phyloP scores from a whole-genome alignment of 306 rosid genomes.

The Acacia crassicarpa region DNA sequence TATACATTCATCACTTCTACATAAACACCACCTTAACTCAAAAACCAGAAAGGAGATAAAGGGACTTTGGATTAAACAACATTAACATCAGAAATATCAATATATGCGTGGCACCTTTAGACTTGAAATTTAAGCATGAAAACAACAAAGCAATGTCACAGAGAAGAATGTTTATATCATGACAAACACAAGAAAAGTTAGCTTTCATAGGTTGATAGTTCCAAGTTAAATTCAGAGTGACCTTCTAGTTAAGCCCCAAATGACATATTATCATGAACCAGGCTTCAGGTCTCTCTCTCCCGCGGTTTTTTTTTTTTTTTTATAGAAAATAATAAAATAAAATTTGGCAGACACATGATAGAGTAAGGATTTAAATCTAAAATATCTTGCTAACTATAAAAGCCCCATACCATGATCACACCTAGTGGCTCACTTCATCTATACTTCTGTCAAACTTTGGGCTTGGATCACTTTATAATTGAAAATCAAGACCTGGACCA shows the following conservation, averaged over 20 bases:
- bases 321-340: not conserved
- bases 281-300: not conserved
- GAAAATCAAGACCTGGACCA: not conserved
- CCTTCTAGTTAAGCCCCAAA: not conserved
- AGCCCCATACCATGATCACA: not conserved
- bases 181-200: not conserved
- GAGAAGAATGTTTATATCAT: not conserved
- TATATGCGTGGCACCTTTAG: conserved; percentile 3
- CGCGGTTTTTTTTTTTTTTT: not conserved
- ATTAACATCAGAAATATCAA: conserved; percentile 16
- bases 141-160: not conserved
- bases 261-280: not conserved
- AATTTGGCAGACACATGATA: not conserved
- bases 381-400: not conserved
- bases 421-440: not conserved
- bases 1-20: not conserved
- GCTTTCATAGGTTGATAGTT: not conserved
- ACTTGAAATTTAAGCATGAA: not conserved
- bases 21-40: not conserved
- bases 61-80: conserved; percentile 9
- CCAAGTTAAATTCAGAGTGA: not conserved
- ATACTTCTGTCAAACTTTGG: not conserved
- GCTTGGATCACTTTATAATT: not conserved
- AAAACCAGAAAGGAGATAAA: not conserved
- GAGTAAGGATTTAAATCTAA: not conserved